Evolutionary conservation across 2,329 filamentous ascomycete species (phyloP), one percentile per base, ranked within the genome.

Genomic region (Trichophyton schoenleinii): DNA sequence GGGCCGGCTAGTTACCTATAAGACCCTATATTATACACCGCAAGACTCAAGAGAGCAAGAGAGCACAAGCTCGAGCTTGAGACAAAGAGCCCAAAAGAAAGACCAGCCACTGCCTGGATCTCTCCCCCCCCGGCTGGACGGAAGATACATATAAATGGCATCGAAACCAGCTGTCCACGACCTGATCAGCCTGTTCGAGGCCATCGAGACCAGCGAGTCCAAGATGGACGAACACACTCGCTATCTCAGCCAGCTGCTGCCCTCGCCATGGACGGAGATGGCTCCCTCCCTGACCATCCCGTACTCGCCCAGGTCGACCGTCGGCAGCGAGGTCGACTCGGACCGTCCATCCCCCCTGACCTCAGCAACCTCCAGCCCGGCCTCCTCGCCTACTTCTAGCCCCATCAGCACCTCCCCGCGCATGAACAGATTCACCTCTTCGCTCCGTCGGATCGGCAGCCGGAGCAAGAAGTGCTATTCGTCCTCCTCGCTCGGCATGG

Each of bases 391-490:
- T 58, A 69, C 67, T 36, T 69, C 68, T 13, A 69, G 64, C 13
- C 64, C 68, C 34, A 68, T 66, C 59, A 67, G 66, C 59, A 60
- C 61, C 34, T 62, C 66, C 28, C 62, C 63, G 34, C 68, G 65
- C 64, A 64, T 67, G 63, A 64, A 68, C 63, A 63, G 67, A 49
- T 65, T 68, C 60, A 63, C 67, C 53, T 59, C 64, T 61, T 63
- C 67, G 55, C 18, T 61, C 25, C 53, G 63, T 46, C 63, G 63
- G 59, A 62, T 49, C 61, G 60, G 64, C 34, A 62, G 65, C 15
- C 67, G 69, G 60, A 68, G 67, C 52, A 67, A 66, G 42, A 68
- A 70, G 63, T 67, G 70, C 62, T 69, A 69, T 61, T 69, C 69
- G 60, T 64, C 70, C 58, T 65, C 68, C 13, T 66, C 72, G 4